A percentile compares a stretch with the other conserved stretches of the same genome.
Conservation (phyloP, 495 filamentous ascomycete genomes). For the Polyplosphaeria fusca region DNA sequence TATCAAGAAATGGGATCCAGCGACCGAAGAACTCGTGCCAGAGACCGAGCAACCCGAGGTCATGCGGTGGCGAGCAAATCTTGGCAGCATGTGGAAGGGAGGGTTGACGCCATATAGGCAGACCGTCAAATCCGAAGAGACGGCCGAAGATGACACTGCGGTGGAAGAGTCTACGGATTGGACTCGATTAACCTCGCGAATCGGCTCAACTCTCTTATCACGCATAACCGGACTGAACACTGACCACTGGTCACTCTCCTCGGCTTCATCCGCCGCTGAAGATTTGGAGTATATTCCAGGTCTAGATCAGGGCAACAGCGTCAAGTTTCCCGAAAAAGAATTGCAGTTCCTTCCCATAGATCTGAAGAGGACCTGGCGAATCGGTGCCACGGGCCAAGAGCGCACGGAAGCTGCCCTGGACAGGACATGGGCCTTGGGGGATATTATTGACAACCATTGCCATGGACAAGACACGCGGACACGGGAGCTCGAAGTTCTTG, state of each 20-base stretch:
- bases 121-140: slow-evolving; percentile 9
- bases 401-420: slow-evolving; percentile 70
- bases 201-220: slow-evolving; percentile 47
- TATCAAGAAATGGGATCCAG: slow-evolving; percentile 57
- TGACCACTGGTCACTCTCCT: slow-evolving; percentile 53
- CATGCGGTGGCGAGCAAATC: slow-evolving; percentile 42
- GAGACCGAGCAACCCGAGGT: slow-evolving; percentile 36
- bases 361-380: slow-evolving; percentile 60
- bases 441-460: slow-evolving; percentile 47
- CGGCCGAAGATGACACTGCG: slow-evolving; percentile 18
- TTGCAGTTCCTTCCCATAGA: slow-evolving; percentile 56
- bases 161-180: slow-evolving; percentile 42
- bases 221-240: slow-evolving; percentile 47
- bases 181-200: slow-evolving; percentile 49
- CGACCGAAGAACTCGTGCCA: slow-evolving; percentile 37
- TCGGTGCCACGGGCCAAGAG: slow-evolving; percentile 66
- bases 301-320: slow-evolving; percentile 33
- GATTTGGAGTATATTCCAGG: slow-evolving; percentile 47
- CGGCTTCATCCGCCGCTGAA: slow-evolving; percentile 45
- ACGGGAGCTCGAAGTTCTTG: slow-evolving; percentile 56
- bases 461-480: slow-evolving; percentile 1
- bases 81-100: slow-evolving; percentile 47
- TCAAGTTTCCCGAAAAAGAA: slow-evolving; percentile 34
- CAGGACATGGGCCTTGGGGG: slow-evolving; percentile 63
- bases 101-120: slow-evolving; percentile 46